phyloP scores from a whole-genome alignment of 1,284 basidiomycete genomes.

The Pseudozyma pruni region DNA sequence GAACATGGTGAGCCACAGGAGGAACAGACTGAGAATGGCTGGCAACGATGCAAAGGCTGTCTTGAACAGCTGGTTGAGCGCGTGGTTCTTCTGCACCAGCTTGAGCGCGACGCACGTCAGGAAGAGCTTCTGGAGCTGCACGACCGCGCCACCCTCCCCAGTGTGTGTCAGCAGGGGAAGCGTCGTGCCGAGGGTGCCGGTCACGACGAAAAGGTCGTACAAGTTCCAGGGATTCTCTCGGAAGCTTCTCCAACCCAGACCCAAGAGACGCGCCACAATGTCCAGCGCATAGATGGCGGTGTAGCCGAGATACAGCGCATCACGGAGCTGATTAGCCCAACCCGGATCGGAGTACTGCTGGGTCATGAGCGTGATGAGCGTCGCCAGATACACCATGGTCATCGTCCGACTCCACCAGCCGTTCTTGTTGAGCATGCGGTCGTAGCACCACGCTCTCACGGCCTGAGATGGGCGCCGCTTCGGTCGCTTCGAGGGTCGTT shows the following conservation, averaged over 20 bases:
- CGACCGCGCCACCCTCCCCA: conserved; percentile 53
- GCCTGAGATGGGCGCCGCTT: conserved; percentile 73
- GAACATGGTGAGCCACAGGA: conserved; percentile 91
- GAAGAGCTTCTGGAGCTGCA: conserved; percentile 91
- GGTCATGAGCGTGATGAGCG: conserved; percentile 87
- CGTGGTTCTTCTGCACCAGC: conserved; percentile 87
- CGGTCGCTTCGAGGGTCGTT: conserved; percentile 85
- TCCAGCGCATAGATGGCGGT: conserved; percentile 82
- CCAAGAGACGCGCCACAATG: conserved; percentile 80
- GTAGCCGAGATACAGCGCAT: conserved; percentile 80
- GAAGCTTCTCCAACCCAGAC: conserved; percentile 86
- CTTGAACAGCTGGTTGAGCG: conserved; percentile 95
- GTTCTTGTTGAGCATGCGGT: conserved; percentile 87
- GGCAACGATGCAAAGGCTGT: conserved; percentile 89
- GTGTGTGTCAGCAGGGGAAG: conserved; percentile 70
- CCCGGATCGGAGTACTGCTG: conserved; percentile 77
- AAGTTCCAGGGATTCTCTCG: conserved; percentile 84
- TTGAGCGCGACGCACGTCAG: conserved; percentile 93
- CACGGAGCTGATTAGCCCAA: conserved; percentile 76
- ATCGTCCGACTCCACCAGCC: conserved; percentile 91
- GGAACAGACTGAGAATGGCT: conserved; percentile 84
- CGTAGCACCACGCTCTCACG: conserved; percentile 87
- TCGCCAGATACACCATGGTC: conserved; percentile 84
- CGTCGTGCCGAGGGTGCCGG: conserved; percentile 85
- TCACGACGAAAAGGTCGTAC: conserved; percentile 86